Percentiles rank a stretch among this genome's conserved stretches.
Evolutionary conservation across 192 early-diverging fungal genomes (phyloP).

Genomic region (Gryganskiella cystojenkinii): DNA sequence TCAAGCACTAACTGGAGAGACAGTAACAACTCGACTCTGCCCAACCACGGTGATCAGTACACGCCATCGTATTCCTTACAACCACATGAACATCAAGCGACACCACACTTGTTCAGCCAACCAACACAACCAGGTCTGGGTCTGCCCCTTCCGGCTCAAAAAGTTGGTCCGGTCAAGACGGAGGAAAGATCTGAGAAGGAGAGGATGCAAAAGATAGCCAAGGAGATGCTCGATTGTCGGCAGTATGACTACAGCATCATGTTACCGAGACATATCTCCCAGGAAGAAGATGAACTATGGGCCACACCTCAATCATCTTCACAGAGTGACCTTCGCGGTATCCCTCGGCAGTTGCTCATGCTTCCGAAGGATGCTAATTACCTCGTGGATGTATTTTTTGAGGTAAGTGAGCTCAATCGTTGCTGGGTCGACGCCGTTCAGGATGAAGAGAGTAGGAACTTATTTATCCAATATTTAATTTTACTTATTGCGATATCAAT

Average conservation of each 20-base stretch:
- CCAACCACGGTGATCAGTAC: not conserved
- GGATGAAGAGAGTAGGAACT: too few species aligned
- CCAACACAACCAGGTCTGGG: too few species aligned
- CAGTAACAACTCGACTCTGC: not conserved
- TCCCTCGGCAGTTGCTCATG: conserved; percentile 31
- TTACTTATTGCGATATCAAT: too few species aligned
- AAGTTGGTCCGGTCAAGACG: not conserved
- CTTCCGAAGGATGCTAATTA: conserved; percentile 47
- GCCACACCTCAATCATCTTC: conserved; percentile 3
- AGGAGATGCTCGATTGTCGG: conserved; percentile 28
- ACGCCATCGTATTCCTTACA: not conserved
- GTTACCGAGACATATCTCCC: conserved; percentile 40
- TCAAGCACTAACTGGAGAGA: not conserved
- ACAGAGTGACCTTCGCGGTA: conserved; percentile 8
- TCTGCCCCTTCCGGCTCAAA: too few species aligned
- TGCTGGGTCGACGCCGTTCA: not conserved
- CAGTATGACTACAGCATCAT: conserved; percentile 33
- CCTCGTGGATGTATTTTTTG: conserved; percentile 42
- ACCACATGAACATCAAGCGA: too few species aligned
- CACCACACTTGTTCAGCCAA: too few species aligned
- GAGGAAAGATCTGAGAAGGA: not conserved
- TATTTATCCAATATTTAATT: too few species aligned
- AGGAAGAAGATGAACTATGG: conserved; percentile 44
- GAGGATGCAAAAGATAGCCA: conserved; percentile 39
- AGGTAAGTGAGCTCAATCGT: conserved; percentile 13